Conservation (phyloP, 2,329 filamentous ascomycete genomes). For the Pyrenophora teres region DNA sequence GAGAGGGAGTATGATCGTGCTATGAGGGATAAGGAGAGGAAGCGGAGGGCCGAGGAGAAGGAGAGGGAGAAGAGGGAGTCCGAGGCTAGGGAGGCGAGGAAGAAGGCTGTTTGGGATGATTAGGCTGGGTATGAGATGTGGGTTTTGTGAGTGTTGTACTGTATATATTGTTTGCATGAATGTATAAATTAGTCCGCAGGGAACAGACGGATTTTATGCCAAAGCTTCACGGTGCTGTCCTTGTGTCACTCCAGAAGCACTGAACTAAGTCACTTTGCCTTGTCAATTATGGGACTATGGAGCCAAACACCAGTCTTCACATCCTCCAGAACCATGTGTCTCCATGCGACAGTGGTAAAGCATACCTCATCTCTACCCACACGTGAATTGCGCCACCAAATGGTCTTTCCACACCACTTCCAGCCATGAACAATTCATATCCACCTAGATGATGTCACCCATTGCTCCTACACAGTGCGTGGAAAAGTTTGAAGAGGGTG, state of each 20-base stretch:
- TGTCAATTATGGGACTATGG: too few relatives aligned
- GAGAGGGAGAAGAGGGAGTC: conserved; percentile 66
- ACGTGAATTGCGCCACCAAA: too few relatives aligned
- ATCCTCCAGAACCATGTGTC: too few relatives aligned
- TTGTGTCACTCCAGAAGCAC: too few relatives aligned
- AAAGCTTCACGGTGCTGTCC: too few relatives aligned
- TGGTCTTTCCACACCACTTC: too few relatives aligned
- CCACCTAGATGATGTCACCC: not conserved
- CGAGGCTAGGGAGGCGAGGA: conserved; percentile 72
- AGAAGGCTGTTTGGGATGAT: conserved; percentile 83
- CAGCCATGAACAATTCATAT: too few relatives aligned
- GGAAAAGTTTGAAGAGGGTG: not conserved
- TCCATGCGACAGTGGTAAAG: too few relatives aligned
- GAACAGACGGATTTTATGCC: too few relatives aligned
- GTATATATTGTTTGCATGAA: conserved; percentile 4
- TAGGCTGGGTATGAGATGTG: conserved; percentile 27
- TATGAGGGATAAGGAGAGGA: conserved; percentile 82
- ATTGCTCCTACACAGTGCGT: not conserved
- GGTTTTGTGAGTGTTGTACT: not conserved
- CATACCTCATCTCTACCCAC: too few relatives aligned
- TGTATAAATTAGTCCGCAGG: not conserved
- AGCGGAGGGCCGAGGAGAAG: conserved; percentile 72
- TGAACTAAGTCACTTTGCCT: too few relatives aligned
- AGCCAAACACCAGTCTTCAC: too few relatives aligned
- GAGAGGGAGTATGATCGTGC: conserved; percentile 84